These are phyloP conservation scores for Diaporthe nobilis DNA, from an alignment of 2,329 filamentous ascomycete species.

Conservation along the genomic window DNA sequence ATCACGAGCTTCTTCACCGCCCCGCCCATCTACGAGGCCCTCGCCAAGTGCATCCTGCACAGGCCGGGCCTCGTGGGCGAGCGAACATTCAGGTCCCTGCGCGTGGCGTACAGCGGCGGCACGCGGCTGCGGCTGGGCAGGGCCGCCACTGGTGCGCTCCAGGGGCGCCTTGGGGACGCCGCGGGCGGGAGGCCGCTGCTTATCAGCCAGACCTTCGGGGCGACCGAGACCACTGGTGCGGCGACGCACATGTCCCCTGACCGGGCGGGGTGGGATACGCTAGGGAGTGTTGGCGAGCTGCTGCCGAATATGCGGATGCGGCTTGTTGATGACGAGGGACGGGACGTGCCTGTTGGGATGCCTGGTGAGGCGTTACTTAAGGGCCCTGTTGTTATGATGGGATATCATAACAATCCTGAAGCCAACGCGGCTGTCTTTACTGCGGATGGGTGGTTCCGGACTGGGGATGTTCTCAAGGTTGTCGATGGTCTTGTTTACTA, in stretches of 20 bases:
- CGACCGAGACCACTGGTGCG: neutral
- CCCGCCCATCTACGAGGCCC: neutral
- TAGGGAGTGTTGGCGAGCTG: neutral
- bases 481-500: neutral
- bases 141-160: neutral
- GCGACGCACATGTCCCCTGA: conserved; percentile 7
- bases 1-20: conserved; percentile 16
- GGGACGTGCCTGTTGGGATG: neutral
- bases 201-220: conserved; percentile 9
- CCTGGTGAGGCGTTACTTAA: conserved; percentile 5
- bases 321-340: neutral
- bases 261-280: neutral
- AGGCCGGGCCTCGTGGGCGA: neutral
- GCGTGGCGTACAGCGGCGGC: conserved; percentile 3
- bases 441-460: conserved; percentile 60
- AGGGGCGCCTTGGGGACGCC: neutral
- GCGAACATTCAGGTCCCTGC: neutral
- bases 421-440: conserved; percentile 71
- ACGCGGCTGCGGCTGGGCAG: neutral
- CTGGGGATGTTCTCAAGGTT: conserved; percentile 51
- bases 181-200: neutral
- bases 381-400: conserved; percentile 69
- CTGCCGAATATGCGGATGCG: conserved; percentile 3
- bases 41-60: neutral
- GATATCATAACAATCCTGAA: conserved; percentile 72